A percentile compares a stretch with the other conserved stretches of the same genome.
Evolutionary conservation across 768 basidiomycete species (phyloP).

Genomic region (Infundibulicybe gibba): DNA sequence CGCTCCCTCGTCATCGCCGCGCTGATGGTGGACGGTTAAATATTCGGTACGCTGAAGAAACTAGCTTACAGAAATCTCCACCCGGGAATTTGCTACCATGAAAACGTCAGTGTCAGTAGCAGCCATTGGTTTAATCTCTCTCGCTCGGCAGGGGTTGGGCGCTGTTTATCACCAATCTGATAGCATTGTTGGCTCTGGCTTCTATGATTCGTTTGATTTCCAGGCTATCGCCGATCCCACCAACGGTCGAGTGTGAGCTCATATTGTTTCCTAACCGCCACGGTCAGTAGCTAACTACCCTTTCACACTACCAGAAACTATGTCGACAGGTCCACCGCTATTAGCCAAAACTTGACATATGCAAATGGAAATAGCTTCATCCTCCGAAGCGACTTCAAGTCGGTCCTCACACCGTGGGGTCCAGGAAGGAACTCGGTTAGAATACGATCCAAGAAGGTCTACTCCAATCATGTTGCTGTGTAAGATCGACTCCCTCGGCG

Average conservation of each 20-base stretch:
- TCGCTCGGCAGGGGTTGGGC: conserved; percentile 7
- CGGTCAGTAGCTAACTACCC: no score
- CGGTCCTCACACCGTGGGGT: conserved; percentile 28
- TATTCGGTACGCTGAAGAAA: no score
- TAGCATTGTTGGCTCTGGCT: conserved; percentile 38
- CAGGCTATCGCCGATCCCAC: conserved; percentile 54
- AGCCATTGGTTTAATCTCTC: no score
- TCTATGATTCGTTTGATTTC: conserved; percentile 46
- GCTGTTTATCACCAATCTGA: conserved; percentile 37
- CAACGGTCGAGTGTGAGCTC: conserved; percentile 55
- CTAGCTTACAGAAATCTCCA: no score
- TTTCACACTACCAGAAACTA: conserved; percentile 6
- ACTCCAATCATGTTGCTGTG: conserved; percentile 31
- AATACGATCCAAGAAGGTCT: conserved; percentile 18
- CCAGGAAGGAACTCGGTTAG: conserved; percentile 40
- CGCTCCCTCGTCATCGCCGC: no score
- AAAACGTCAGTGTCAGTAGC: no score
- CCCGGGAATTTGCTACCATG: no score
- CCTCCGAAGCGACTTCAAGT: conserved; percentile 37
- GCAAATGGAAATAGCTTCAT: conserved; percentile 32
- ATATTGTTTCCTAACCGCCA: no score
- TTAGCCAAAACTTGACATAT: conserved; percentile 36
- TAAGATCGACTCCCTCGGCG: conserved; percentile 7
- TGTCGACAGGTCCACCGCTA: conserved; percentile 27
- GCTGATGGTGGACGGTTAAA: no score